phyloP scores from a whole-genome alignment of 805 yeast genomes.

The Schizosaccharomyces octosporus region DNA sequence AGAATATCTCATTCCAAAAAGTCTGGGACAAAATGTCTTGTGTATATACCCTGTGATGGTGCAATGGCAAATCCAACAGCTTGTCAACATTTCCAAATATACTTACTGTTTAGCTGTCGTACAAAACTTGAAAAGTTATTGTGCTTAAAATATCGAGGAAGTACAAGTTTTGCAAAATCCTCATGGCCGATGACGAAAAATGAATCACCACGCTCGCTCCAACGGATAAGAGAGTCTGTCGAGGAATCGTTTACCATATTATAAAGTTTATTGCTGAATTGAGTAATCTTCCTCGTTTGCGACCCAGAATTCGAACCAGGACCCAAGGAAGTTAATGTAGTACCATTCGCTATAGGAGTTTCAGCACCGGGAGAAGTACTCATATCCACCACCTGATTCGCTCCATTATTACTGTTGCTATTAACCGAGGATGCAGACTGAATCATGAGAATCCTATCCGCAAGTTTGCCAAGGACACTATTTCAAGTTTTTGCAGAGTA shows the following conservation, averaged over 20 bases:
- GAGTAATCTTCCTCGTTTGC: not conserved
- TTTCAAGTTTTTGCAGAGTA: no score
- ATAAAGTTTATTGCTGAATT: not conserved
- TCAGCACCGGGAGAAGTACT: no score
- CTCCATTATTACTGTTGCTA: not conserved
- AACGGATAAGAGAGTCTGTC: not conserved
- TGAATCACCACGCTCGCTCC: conserved; percentile 2
- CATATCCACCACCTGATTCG: not conserved
- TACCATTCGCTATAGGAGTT: no score
- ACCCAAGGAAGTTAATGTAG: no score
- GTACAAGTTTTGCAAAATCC: conserved; percentile 49
- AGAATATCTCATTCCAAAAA: not conserved
- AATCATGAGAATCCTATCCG: not conserved
- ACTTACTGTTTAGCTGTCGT: conserved; percentile 44
- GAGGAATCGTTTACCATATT: conserved; percentile 2
- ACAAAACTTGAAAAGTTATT: conserved; percentile 88
- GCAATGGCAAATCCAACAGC: not conserved
- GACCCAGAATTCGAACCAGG: not conserved
- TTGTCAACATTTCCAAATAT: not conserved
- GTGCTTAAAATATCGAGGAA: conserved; percentile 88
- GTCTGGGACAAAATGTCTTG: no score
- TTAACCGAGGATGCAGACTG: not conserved
- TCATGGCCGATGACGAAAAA: conserved; percentile 72
- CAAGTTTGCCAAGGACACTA: no score
- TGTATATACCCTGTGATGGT: not conserved